Percentiles rank a stretch among this genome's conserved stretches.
Evolutionary conservation across 208 protist genomes (phyloP).

Genomic region (Crithidia thermophila): DNA sequence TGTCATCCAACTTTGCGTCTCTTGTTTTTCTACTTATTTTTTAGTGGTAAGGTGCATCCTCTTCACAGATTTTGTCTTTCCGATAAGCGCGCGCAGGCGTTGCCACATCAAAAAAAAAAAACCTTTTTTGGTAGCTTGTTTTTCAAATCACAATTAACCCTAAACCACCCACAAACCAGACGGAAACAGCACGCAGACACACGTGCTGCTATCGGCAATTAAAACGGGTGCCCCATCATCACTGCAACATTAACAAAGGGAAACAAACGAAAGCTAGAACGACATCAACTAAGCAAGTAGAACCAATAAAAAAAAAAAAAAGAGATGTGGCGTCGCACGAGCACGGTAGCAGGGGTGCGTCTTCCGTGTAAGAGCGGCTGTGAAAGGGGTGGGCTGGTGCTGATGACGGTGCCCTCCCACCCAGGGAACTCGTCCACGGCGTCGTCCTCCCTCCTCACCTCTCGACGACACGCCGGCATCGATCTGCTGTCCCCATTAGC

Average conservation of each 20-base stretch:
- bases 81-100: too few species aligned
- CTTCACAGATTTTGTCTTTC: slow-evolving; percentile 3
- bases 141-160: too few species aligned
- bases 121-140: too few species aligned
- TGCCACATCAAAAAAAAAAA: slow-evolving; percentile 12
- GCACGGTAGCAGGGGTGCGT: slow-evolving; percentile 6
- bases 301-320: slow-evolving; percentile 4
- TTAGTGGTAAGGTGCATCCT: neutral
- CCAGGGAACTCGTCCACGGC: neutral
- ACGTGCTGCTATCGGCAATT: too few species aligned
- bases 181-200: too few species aligned
- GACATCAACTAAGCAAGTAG: too few species aligned
- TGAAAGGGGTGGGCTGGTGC: neutral
- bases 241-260: too few species aligned
- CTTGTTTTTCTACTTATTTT: neutral
- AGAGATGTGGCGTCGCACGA: slow-evolving; percentile 25
- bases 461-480: slow-evolving; percentile 48
- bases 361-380: neutral
- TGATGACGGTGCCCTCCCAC: neutral
- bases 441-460: slow-evolving; percentile 26
- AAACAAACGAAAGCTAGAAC: neutral
- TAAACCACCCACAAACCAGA: too few species aligned
- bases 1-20: too few species aligned
- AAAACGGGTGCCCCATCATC: too few species aligned
- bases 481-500: slow-evolving; percentile 77